Percentiles rank a stretch among this genome's conserved stretches.
These are phyloP conservation scores for Pseudogymnoascus sp. DNA, from an alignment of 2,329 filamentous ascomycete species.

Conservation along the genomic window DNA sequence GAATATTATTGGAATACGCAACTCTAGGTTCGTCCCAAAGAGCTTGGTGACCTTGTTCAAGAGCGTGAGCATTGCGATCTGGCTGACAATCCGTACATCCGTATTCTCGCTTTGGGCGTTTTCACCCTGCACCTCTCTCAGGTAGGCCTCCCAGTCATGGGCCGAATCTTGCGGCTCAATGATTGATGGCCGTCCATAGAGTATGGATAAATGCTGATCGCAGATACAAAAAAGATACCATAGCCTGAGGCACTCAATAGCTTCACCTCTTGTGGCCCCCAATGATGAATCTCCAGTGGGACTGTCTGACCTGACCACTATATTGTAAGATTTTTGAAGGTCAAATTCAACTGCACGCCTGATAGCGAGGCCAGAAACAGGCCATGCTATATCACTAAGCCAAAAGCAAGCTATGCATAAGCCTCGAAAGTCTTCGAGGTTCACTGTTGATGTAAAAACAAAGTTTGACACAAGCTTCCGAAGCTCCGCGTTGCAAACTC, in stretches of 20 bases:
- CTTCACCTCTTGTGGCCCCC: conserved; percentile 35
- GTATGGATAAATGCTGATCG: conserved; percentile 56
- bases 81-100: conserved; percentile 48
- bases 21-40: conserved; percentile 47
- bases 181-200: conserved; percentile 52
- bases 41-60: conserved; percentile 48
- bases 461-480: conserved; percentile 43
- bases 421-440: conserved; percentile 43
- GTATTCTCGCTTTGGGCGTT: conserved; percentile 29
- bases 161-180: conserved; percentile 51
- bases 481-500: conserved; percentile 44
- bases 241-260: conserved; percentile 47
- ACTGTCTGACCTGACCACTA: neutral
- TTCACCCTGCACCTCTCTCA: conserved; percentile 40
- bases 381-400: conserved; percentile 45
- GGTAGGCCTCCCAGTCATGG: conserved; percentile 46
- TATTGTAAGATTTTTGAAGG: conserved; percentile 41
- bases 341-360: conserved; percentile 41
- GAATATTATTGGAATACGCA: conserved; percentile 35
- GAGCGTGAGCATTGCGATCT: conserved; percentile 51
- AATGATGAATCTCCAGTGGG: conserved; percentile 36
- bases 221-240: conserved; percentile 58
- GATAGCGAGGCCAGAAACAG: conserved; percentile 36
- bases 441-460: conserved; percentile 44
- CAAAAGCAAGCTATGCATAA: conserved; percentile 48